Evolutionary conservation across 352 stramenopile species (phyloP).

Genomic region (Globisporangium viniferum): DNA sequence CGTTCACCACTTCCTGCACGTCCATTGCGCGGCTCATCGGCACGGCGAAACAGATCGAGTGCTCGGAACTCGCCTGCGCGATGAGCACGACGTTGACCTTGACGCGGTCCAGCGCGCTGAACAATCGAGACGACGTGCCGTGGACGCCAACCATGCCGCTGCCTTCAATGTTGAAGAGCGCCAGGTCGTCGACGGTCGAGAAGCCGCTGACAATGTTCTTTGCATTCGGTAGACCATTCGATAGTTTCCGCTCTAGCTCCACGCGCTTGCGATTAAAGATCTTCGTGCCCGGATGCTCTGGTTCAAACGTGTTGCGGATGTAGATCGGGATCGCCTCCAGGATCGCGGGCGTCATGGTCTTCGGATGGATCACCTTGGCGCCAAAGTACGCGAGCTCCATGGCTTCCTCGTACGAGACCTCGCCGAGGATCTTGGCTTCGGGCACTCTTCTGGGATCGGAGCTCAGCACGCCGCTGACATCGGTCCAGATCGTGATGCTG

Average conservation of each 20-base stretch:
- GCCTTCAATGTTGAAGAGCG: constrained; percentile 96
- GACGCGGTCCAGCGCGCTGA: constrained; percentile 89
- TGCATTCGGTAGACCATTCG: constrained; percentile 51
- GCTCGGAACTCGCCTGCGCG: constrained; percentile 92
- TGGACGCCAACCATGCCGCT: constrained; percentile 94
- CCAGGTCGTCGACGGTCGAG: constrained; percentile 93
- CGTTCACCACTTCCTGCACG: constrained; percentile 71
- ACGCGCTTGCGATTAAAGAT: constrained; percentile 66
- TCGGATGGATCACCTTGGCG: constrained; percentile 97
- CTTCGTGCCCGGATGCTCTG: constrained; percentile 72
- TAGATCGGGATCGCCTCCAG: constrained; percentile 94
- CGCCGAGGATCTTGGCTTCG: constrained; percentile 84
- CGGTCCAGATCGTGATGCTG: constrained; percentile 96
- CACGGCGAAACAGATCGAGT: constrained; percentile 95
- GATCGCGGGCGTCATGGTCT: constrained; percentile 93
- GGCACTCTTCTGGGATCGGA: constrained; percentile 94
- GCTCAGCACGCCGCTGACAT: constrained; percentile 94
- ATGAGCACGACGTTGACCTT: constrained; percentile 95
- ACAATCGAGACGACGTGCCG: constrained; percentile 91
- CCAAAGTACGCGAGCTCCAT: constrained; percentile 99
- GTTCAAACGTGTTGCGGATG: constrained; percentile 97
- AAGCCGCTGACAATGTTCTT: constrained; percentile 87
- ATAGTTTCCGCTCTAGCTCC: constrained; percentile 54
- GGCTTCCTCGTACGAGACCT: constrained; percentile 97
- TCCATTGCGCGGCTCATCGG: constrained; percentile 64